Percentiles rank a stretch among this genome's conserved stretches.
Conservation (phyloP, 768 basidiomycete species). For the Collybia sordida region DNA sequence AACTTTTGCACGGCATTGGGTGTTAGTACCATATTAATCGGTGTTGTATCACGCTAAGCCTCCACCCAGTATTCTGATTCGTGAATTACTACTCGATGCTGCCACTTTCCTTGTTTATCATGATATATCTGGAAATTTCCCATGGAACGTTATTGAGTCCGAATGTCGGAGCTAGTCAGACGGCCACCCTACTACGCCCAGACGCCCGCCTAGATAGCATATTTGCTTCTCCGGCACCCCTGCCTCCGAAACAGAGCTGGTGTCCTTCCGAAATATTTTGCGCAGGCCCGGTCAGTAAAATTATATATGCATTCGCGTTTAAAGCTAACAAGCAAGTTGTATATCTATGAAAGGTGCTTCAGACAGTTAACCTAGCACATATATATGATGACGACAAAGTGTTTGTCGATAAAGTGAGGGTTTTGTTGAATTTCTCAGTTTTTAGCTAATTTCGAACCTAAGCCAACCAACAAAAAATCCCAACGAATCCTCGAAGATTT, state of each 20-base stretch:
- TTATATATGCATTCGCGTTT: constrained; percentile 5
- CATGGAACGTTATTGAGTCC: too few relatives aligned
- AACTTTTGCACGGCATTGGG: too few relatives aligned
- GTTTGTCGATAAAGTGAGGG: constrained; percentile 20
- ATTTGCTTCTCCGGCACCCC: constrained; percentile 25
- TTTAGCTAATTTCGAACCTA: neutral
- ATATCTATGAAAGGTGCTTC: neutral
- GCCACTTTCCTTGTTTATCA: too few relatives aligned
- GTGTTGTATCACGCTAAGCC: too few relatives aligned
- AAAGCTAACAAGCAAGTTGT: constrained; percentile 7
- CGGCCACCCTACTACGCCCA: neutral
- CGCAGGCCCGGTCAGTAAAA: neutral
- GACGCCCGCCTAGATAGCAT: neutral
- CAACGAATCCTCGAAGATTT: constrained; percentile 44
- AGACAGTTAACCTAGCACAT: neutral
- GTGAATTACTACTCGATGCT: too few relatives aligned
- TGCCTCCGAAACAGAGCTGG: constrained; percentile 59
- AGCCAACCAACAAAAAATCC: neutral
- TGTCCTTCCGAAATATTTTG: neutral
- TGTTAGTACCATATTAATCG: too few relatives aligned
- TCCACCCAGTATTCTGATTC: too few relatives aligned
- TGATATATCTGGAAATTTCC: too few relatives aligned
- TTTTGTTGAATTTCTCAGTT: neutral
- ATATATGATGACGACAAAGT: neutral
- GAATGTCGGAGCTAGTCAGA: neutral